Base-by-base conservation (phyloP, 176 grass and related monocot species). In the Pharus latifolius region DNA sequence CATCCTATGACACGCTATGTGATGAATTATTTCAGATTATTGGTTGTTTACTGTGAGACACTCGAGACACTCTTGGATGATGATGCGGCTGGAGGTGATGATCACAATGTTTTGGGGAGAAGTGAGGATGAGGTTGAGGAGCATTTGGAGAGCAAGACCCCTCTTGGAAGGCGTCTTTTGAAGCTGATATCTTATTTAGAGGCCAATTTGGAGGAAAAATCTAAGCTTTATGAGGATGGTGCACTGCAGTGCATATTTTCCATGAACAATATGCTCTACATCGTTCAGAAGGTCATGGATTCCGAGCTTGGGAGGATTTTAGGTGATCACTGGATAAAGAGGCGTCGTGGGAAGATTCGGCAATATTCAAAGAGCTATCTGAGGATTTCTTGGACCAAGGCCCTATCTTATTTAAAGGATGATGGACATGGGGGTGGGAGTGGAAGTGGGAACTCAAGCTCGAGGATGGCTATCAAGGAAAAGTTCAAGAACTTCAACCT, bases 261-360 rank as follows among this genome's bases (percentile, higher is more conserved):
- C 40, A 97, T 97, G 94, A 97, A 92, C 70, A 97, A 97, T 79
- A 85, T 97, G 83, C 72, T 90, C 27, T 92, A 97, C 62, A 97
- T 97, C 60, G 78, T 92, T 65, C 81, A 90, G 38, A 92, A 92
- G 73, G 80, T 84, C 16, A 97, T 87, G 60, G 89, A 97, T 76
- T 97, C 89, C 3, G 94, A 97, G 70, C 90, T 97, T n/a, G 83
- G 94, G 25, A 91, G 84, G 46, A 81, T 90, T 82, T 83, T 97
- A 70, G 89, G 94, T 31, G 89, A 97, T 64, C 79, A 80, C 22
- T 97, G 94, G 94, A 65, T 97, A 78, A 79, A 79, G 8, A 83
- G 81, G 42, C 89, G 50, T 24, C 78, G 74, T 56, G 83, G 94
- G 40, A 89, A 90, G 75, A 83, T 92, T 57, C 89, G 94, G 27